A percentile compares a stretch with the other conserved stretches of the same genome.
Conservation (phyloP, 2,329 filamentous ascomycete species). For the Xylaria arbuscula region DNA sequence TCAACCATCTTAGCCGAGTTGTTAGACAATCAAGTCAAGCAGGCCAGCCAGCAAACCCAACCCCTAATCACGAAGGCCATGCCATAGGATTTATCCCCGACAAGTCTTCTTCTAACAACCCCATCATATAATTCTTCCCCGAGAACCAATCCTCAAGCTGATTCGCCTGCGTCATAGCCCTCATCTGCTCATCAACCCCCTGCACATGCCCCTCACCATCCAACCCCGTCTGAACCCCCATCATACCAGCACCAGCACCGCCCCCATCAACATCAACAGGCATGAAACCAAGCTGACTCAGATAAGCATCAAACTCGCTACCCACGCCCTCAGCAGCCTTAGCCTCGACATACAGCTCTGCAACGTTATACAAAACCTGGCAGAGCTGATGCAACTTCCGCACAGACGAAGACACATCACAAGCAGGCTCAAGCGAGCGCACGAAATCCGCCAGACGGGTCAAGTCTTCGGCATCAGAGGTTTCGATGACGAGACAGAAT, state of each 20-base stretch:
- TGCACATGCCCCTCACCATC: slow-evolving; percentile 26
- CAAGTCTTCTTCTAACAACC: slow-evolving; percentile 50
- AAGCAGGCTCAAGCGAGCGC: slow-evolving; percentile 61
- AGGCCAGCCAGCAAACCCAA: not conserved
- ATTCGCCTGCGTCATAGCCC: slow-evolving; percentile 44
- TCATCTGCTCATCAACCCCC: slow-evolving; percentile 15
- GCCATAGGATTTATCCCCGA: slow-evolving; percentile 47
- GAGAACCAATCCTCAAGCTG: slow-evolving; percentile 53
- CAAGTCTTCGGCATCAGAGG: slow-evolving; percentile 55
- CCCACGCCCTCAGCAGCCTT: slow-evolving; percentile 54
- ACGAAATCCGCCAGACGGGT: slow-evolving; percentile 63
- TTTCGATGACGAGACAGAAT: slow-evolving; percentile 63
- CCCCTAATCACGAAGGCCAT: slow-evolving; percentile 38
- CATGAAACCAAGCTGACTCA: slow-evolving; percentile 51
- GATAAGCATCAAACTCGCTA: slow-evolving; percentile 51
- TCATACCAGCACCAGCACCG: not conserved
- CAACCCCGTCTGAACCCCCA: slow-evolving; percentile 16
- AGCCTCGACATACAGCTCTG: slow-evolving; percentile 68
- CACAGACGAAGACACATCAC: slow-evolving; percentile 60
- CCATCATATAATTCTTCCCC: slow-evolving; percentile 50
- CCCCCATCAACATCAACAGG: slow-evolving; percentile 39
- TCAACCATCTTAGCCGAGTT: too few relatives aligned
- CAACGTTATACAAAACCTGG: slow-evolving; percentile 67
- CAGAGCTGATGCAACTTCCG: slow-evolving; percentile 68
- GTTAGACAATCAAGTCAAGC: not conserved